Conservation (phyloP, 1,284 basidiomycete species). For the Ceratobasidium sp. region DNA sequence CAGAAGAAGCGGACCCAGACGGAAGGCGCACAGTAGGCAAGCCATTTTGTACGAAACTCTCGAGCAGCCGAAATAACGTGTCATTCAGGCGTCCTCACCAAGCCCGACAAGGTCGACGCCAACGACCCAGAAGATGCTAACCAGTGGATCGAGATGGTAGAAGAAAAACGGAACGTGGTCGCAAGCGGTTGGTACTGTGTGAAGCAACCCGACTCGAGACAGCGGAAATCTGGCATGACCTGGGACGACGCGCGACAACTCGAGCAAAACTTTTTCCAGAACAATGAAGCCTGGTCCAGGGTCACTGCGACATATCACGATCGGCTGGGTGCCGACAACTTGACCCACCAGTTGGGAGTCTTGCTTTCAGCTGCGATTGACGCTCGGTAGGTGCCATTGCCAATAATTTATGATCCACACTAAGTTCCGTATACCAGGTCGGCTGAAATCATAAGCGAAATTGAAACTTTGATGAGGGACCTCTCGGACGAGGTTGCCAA, state of each 20-base stretch:
- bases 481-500: not conserved
- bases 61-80: too few relatives aligned
- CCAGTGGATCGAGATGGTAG: not conserved
- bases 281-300: not conserved
- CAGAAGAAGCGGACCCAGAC: not conserved
- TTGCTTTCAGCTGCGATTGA: too few relatives aligned
- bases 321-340: not conserved
- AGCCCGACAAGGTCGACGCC: not conserved
- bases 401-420: too few relatives aligned
- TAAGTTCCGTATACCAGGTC: too few relatives aligned
- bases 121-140: not conserved
- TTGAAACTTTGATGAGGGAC: too few relatives aligned
- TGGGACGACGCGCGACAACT: not conserved
- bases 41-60: too few relatives aligned
- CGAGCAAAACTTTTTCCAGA: not conserved
- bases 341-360: not conserved
- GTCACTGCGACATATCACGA: not conserved
- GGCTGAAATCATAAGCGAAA: too few relatives aligned
- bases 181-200: slow-evolving; percentile 7
- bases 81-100: slow-evolving; percentile 8
- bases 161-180: not conserved
- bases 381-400: too few relatives aligned
- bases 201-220: not conserved
- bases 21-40: slow-evolving; percentile 2
- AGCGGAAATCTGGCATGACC: not conserved